Percentiles rank a stretch among this genome's conserved stretches.
phyloP scores from a whole-genome alignment of 2,329 filamentous ascomycete species.

The Calonectria naviculata region DNA sequence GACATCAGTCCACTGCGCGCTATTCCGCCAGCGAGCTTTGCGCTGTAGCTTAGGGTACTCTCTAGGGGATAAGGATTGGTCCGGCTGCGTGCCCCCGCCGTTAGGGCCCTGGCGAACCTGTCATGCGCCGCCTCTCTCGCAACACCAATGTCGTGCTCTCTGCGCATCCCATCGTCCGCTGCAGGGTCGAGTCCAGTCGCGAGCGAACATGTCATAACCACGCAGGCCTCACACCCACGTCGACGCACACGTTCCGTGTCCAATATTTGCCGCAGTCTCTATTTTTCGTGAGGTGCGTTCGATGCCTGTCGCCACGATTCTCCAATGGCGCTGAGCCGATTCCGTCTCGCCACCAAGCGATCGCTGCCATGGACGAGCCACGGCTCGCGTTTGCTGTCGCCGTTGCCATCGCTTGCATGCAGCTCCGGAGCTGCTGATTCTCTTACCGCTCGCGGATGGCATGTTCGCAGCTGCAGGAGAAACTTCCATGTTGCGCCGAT shows the following conservation, averaged over 20 bases:
- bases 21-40: not conserved
- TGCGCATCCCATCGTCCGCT: conserved; percentile 26
- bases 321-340: conserved; percentile 38
- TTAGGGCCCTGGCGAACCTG: conserved; percentile 1
- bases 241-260: conserved; percentile 25
- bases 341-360: conserved; percentile 35
- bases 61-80: conserved; percentile 14
- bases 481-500: conserved; percentile 48
- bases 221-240: conserved; percentile 25
- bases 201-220: conserved; percentile 44
- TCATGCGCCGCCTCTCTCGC: conserved; percentile 28
- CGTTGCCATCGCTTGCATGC: conserved; percentile 20
- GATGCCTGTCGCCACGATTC: conserved; percentile 18
- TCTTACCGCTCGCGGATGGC: conserved; percentile 12
- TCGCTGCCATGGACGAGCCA: conserved; percentile 17
- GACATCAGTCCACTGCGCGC: conserved; percentile 19
- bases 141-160: conserved; percentile 29
- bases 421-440: conserved; percentile 8
- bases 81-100: not conserved
- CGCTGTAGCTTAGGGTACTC: not conserved
- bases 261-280: conserved; percentile 27
- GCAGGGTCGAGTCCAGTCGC: conserved; percentile 41
- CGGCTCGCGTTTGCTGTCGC: not conserved
- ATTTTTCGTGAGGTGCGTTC: conserved; percentile 10
- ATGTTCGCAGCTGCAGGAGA: conserved; percentile 30